Percentiles rank a stretch among this genome's conserved stretches.
Conservation (phyloP, 2,329 filamentous ascomycete species). For the Trematosphaeria pertusa region DNA sequence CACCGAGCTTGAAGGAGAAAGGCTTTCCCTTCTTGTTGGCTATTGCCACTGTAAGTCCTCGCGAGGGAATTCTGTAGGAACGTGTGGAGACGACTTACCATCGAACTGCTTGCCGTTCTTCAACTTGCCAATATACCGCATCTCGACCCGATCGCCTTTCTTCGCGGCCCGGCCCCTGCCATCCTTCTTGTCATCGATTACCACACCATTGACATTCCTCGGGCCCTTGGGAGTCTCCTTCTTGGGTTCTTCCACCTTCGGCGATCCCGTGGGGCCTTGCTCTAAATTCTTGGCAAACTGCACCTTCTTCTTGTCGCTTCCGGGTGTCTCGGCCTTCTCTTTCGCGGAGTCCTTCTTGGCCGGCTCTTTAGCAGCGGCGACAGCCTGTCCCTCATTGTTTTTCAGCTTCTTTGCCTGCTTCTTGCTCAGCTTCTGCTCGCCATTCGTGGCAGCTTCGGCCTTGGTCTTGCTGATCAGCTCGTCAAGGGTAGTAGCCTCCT, state of each 20-base stretch:
- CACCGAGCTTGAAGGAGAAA: constrained; percentile 93
- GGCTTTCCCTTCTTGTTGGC: constrained; percentile 99
- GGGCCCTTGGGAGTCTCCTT: constrained; percentile 62
- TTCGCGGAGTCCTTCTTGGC: constrained; percentile 61
- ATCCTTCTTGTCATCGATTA: constrained; percentile 92
- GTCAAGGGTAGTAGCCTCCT: constrained; percentile 71
- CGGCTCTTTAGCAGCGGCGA: constrained; percentile 60
- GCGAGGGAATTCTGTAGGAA: background rate
- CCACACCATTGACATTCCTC: constrained; percentile 87
- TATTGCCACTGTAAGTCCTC: constrained; percentile 49
- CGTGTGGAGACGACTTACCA: constrained; percentile 63
- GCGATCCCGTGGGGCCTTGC: constrained; percentile 79
- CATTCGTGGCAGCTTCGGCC: constrained; percentile 58
- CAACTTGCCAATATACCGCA: constrained; percentile 97
- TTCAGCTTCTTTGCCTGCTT: constrained; percentile 98
- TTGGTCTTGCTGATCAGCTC: constrained; percentile 81
- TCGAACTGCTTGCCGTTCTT: constrained; percentile 95
- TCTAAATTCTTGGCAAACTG: constrained; percentile 99
- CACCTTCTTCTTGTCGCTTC: constrained; percentile 81
- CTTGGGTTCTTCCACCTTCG: constrained; percentile 59
- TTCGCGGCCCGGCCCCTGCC: constrained; percentile 86
- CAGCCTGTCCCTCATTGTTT: constrained; percentile 95
- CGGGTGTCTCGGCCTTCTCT: constrained; percentile 55
- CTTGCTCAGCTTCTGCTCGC: constrained; percentile 84
- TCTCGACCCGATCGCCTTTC: constrained; percentile 87